Base-by-base conservation (phyloP, 2,329 filamentous ascomycete genomes). In the Hymenoscyphus salicellus region DNA sequence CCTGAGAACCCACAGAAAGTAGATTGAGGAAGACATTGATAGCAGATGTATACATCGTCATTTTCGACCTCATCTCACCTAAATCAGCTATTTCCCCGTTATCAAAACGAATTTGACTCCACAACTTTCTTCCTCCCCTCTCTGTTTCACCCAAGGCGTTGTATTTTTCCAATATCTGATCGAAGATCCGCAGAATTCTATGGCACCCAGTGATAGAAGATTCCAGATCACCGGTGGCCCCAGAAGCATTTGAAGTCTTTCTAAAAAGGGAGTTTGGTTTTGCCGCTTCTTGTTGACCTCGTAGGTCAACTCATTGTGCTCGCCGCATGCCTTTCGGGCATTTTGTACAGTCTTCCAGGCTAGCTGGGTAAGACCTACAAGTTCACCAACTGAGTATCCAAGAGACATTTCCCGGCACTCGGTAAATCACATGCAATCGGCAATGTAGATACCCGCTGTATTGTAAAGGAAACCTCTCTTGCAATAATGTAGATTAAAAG, bases 201-300 rank as follows among this genome's bases (percentile, higher is more conserved):
- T 11, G 11, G 10, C 33, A 2, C 10, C 33, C 11, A 38, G 10
- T 11, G 14, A 38, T 14, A 14, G 10, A 14, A 38, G 33, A 14
- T 2, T 38, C 14, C 33, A 38, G 11, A 38, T 38, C 33, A 14
- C 11, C 33, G 8, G 2, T 14, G 14, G 1, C 14, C 33, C 2
- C 11, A 14, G 11, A 10, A 14, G 3, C 33, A 14, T 38, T 38
- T 16, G 10, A 16, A 14, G 33, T 16, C 33, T 38, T 38, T n/a
- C 58, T 58, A 23, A 87, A 77, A 16, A 82, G 76, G 11, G 84
- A 86, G 69, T 82, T 81, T 0, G 78, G 77, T 67, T 86, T 83
- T 64, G 81, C 79, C 26, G 80, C 80, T 73, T 87, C 84, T 63
- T 80, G 76, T 57, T 80, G 52, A 86, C 78, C n/a, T 79, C 79